These are phyloP conservation scores for Claviceps sp. DNA, from an alignment of 2,329 filamentous ascomycete species.

Conservation along the genomic window DNA sequence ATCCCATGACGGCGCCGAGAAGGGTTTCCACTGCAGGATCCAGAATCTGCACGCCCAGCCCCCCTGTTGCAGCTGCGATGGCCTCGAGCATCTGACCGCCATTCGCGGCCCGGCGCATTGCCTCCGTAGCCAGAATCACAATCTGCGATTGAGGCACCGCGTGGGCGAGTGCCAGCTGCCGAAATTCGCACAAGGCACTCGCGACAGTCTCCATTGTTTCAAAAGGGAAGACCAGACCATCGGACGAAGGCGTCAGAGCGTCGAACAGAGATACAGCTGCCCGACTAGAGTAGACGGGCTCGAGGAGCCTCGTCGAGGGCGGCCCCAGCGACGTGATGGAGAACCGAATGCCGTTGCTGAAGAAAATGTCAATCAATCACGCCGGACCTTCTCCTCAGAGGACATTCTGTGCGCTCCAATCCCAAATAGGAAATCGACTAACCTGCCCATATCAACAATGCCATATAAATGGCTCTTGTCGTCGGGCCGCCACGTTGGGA, in stretches of 20 bases:
- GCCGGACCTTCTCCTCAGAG: no score
- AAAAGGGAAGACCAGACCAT: slow-evolving; percentile 29
- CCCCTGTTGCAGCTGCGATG: slow-evolving; percentile 47
- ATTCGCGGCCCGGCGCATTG: slow-evolving; percentile 70
- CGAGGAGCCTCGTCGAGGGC: slow-evolving; percentile 56
- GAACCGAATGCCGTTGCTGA: slow-evolving; percentile 84
- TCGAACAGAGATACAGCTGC: slow-evolving; percentile 79
- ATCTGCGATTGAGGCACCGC: slow-evolving; percentile 52
- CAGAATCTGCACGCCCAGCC: slow-evolving; percentile 58
- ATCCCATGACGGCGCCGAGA: slow-evolving; percentile 65
- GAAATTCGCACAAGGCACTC: slow-evolving; percentile 55
- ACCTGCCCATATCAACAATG: slow-evolving; percentile 49
- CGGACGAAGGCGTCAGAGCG: slow-evolving; percentile 44
- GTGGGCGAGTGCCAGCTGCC: slow-evolving; percentile 55
- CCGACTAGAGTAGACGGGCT: slow-evolving; percentile 65
- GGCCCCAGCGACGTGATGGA: slow-evolving; percentile 73
- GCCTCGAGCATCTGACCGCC: slow-evolving; percentile 50
- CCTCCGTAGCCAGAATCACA: slow-evolving; percentile 74
- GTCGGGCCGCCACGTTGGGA: slow-evolving; percentile 35
- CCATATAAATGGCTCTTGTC: slow-evolving; percentile 38
- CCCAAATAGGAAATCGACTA: slow-evolving; percentile 3
- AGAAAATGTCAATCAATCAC: not conserved
- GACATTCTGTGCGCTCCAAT: not conserved
- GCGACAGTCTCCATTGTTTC: slow-evolving; percentile 54
- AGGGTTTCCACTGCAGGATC: slow-evolving; percentile 70